Percentiles rank a stretch among this genome's conserved stretches.
phyloP scores from a whole-genome alignment of 495 filamentous ascomycete species.

The Penicillium chermesinum region DNA sequence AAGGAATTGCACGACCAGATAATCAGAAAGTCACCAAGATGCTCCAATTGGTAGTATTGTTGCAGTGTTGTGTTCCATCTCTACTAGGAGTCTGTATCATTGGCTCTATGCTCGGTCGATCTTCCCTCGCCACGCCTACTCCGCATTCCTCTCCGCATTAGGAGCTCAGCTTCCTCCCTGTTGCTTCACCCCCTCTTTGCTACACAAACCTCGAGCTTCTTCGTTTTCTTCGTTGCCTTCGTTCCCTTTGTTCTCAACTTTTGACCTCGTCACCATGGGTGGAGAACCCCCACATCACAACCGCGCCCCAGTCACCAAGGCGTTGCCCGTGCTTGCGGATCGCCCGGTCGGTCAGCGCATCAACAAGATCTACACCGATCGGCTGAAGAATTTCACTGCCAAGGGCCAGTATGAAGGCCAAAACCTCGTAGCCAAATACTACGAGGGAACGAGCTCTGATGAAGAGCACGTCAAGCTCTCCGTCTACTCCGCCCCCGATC shows the following conservation, averaged over 20 bases:
- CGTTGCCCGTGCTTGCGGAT: constrained; percentile 54
- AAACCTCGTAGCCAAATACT: constrained; percentile 74
- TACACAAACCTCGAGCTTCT: too few relatives aligned
- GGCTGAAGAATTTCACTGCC: constrained; percentile 73
- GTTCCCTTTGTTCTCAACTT: background rate
- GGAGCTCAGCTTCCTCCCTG: constrained; percentile 7
- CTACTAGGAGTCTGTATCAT: background rate
- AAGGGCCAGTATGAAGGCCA: constrained; percentile 74
- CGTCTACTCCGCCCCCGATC: constrained; percentile 78
- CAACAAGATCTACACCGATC: constrained; percentile 77
- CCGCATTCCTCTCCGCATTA: constrained; percentile 20
- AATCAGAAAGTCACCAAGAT: too few relatives aligned
- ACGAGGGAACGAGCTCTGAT: constrained; percentile 67
- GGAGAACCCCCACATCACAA: constrained; percentile 35
- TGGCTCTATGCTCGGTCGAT: background rate
- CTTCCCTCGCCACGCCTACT: constrained; percentile 8
- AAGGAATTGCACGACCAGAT: too few relatives aligned
- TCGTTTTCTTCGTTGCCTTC: too few relatives aligned
- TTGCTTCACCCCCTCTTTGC: too few relatives aligned
- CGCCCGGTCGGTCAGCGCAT: constrained; percentile 79
- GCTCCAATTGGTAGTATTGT: too few relatives aligned
- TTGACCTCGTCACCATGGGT: constrained; percentile 34
- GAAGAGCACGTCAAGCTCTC: constrained; percentile 75
- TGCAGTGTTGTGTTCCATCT: too few relatives aligned
- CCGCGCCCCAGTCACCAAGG: constrained; percentile 34